Base-by-base conservation (phyloP, 73 alveolate genomes). In the Blepharisma stoltei region DNA sequence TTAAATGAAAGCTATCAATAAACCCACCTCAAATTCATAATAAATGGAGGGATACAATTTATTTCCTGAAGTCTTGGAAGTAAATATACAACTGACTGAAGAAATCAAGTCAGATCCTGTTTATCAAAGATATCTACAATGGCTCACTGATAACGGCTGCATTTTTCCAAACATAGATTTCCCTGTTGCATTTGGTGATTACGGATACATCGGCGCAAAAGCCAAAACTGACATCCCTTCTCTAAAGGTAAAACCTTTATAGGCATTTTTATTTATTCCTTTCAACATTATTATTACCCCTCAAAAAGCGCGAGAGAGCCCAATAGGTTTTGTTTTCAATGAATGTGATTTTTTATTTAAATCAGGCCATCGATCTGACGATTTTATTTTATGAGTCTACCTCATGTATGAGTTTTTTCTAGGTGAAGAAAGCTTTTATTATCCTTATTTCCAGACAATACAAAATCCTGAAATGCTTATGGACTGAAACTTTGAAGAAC, bases 221-320 rank as follows among this genome's bases (percentile, higher is more conserved):
- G 73, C 73, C 38, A 14, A 14, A 60, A 25, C 11, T 9, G 46
- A 60, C 5, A 60, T 60, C 45, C 73, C 73, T 20, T 60, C 73
- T 25, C 38, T 25, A 14, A 60, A 60, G 46, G 73, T 60, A 60
- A 83, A 6, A 11, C 83, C 82, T 50, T 46, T 53, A 14, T 75
- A 84, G 79, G 91, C 80, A 3, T 78, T 77, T 47, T 54, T 84
- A 54, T 84, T 52, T 81, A 49, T 84, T 52, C 91, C 91, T 7
- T 52, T 69, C 27, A 50, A 68, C 18, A 43, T 81, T 46, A 65
- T 84, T n/a, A 78, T 84, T 7, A 52, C 87, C 4, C 78, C 60
- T 6, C 79, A 84, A 50, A 68, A 82, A 69, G 91, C 87, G 6
- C 44, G 77, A 6, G 50, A 77, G 1, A 78, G 84, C 1, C 87